Base-by-base conservation (phyloP, 2,329 filamentous ascomycete species). In the Botrytis fabae region DNA sequence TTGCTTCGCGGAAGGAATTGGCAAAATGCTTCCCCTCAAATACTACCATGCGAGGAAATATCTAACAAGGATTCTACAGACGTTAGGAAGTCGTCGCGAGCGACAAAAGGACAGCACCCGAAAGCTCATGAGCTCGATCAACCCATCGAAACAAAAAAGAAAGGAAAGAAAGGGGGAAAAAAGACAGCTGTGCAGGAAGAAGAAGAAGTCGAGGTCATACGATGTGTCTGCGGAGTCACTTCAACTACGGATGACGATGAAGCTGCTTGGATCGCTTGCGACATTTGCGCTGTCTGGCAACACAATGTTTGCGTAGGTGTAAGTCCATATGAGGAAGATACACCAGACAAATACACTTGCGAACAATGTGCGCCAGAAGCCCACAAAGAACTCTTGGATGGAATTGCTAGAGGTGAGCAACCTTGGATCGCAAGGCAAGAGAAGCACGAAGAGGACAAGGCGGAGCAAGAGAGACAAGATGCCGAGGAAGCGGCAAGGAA, bases 231-330 rank as follows among this genome's bases (percentile, higher is more conserved):
- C 80, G 95, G 96, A 77, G 92, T 93, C 74, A 93, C 93, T 62
- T 92, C 93, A 78, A 92, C 94, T 77, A 92, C 95, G 74, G 93
- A 95, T 77, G 93, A 97, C 78, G 91, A 93, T 22, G 93, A 92
- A 77, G 92, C 96, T 78, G 91, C 94, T 70, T 98, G 97, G 94
- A 97, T 99, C 79, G 94, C 93, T 75, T 99, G 96, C 85, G 96
- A 99, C 82, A 89, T 89, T 64, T 99, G 96, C 83, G 90, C 90
- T 66, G 95, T 92, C 60, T 99, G 96, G 96, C 96, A 99, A 83
- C 96, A 99, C 83, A 98, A 98, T 80, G 91, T 97, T 76, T 99
- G 96, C 81, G 93, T 99, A 86, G 94, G 93, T 70, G 89, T 98
- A 81, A 90, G 88, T 79, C 90, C 91, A 64, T 94, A 93, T 78